Evolutionary conservation across 1,139 yeast species (phyloP).

Genomic region (Candida sp.): DNA sequence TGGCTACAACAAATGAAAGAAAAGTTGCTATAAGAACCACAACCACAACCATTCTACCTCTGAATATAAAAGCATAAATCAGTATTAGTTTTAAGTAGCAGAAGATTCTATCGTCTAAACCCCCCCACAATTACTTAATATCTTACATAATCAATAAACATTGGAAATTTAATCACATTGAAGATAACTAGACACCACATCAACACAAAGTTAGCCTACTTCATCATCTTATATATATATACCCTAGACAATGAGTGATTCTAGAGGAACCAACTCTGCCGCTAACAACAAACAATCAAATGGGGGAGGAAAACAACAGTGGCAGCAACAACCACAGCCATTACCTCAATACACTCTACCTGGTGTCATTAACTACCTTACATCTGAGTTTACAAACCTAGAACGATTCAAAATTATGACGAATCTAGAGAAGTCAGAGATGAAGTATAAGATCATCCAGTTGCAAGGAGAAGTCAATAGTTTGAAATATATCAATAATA

Average conservation of each 20-base stretch:
- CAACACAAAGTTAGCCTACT: too few relatives aligned
- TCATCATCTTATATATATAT: too few relatives aligned
- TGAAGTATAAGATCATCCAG: constrained; percentile 52
- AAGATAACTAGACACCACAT: too few relatives aligned
- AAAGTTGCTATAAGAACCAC: background rate
- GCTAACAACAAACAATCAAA: constrained; percentile 7
- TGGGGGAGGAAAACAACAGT: constrained; percentile 6
- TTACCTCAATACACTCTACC: constrained; percentile 48
- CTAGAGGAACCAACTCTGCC: constrained; percentile 5
- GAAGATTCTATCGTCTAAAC: background rate
- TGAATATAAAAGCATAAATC: background rate
- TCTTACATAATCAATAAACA: background rate
- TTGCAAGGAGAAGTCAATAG: constrained; percentile 54
- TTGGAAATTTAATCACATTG: background rate
- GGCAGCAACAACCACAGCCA: constrained; percentile 10
- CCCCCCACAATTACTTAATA: background rate
- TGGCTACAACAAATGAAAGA: background rate
- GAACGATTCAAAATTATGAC: constrained; percentile 56
- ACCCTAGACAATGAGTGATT: background rate
- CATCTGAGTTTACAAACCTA: constrained; percentile 56
- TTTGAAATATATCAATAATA: constrained; percentile 33
- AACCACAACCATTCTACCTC: background rate
- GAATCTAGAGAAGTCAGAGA: constrained; percentile 54
- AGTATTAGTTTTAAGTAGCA: background rate
- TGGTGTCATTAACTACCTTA: constrained; percentile 61